Conservation (phyloP, 108 stramenopile genomes). For the Pseudonitzschia multiseries region DNA sequence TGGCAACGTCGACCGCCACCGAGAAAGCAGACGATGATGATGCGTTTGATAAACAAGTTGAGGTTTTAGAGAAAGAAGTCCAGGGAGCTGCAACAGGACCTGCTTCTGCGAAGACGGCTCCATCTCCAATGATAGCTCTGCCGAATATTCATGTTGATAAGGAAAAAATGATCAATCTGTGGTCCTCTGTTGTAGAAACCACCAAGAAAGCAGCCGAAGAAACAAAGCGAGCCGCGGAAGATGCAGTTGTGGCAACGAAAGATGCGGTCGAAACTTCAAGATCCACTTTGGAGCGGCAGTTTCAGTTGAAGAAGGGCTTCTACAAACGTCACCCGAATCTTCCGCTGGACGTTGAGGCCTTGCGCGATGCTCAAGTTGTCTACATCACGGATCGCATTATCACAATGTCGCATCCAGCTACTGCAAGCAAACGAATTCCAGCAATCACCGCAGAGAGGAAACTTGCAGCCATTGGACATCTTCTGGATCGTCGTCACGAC, state of each 20-base stretch:
- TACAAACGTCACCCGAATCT: constrained; percentile 53
- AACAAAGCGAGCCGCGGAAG: constrained; percentile 24
- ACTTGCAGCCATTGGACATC: constrained; percentile 74
- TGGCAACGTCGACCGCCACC: background rate
- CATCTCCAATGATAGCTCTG: background rate
- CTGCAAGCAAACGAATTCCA: constrained; percentile 51
- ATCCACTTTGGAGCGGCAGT: constrained; percentile 30
- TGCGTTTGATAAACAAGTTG: constrained; percentile 2
- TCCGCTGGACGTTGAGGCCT: constrained; percentile 68
- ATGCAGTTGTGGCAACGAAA: constrained; percentile 23
- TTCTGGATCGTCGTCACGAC: constrained; percentile 74
- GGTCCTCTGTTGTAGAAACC: constrained; percentile 43
- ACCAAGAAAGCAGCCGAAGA: constrained; percentile 34
- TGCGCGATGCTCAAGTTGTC: constrained; percentile 80
- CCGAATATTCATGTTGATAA: constrained; percentile 11
- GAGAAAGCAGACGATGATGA: background rate
- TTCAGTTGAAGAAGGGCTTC: constrained; percentile 22
- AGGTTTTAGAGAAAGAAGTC: background rate
- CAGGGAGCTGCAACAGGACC: background rate
- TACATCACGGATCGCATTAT: constrained; percentile 86
- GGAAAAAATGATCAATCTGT: constrained; percentile 36
- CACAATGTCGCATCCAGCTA: constrained; percentile 76
- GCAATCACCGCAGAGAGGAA: constrained; percentile 69
- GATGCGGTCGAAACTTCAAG: constrained; percentile 47
- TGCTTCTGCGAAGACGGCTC: background rate